Percentiles rank a stretch among this genome's conserved stretches.
Conservation (phyloP, 768 basidiomycete species). For the Krasilnikovozyma curviuscula region DNA sequence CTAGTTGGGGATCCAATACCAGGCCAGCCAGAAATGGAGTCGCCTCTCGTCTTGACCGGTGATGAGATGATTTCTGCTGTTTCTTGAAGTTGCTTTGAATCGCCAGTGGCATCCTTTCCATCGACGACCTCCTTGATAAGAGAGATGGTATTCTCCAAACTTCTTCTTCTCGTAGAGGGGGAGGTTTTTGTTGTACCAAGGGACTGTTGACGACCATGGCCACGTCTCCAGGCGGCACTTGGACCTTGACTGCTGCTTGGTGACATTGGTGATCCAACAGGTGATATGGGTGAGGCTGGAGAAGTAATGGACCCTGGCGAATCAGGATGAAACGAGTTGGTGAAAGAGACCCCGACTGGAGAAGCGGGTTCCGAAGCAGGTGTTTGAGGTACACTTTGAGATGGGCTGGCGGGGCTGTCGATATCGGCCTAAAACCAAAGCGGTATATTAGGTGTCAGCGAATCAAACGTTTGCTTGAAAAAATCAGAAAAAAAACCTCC, state of each 20-base stretch:
- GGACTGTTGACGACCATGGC: constrained; percentile 53
- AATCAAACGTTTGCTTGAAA: constrained; percentile 20
- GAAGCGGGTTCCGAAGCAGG: not conserved
- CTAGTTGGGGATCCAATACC: too few species aligned
- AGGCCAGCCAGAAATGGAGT: too few species aligned
- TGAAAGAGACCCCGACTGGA: constrained; percentile 19
- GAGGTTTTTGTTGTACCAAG: constrained; percentile 88
- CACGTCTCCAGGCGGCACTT: constrained; percentile 41
- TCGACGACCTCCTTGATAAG: constrained; percentile 85
- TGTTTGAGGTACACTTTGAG: not conserved
- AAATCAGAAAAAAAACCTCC: constrained; percentile 44
- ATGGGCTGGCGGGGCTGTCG: constrained; percentile 1
- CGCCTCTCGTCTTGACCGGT: not conserved
- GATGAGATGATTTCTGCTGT: constrained; percentile 20
- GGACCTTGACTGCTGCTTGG: constrained; percentile 12
- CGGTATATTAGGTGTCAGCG: constrained; percentile 21
- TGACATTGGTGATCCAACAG: constrained; percentile 13
- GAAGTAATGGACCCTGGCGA: constrained; percentile 31
- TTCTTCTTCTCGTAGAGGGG: constrained; percentile 75
- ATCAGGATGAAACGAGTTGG: constrained; percentile 11
- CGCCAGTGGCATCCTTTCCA: constrained; percentile 35
- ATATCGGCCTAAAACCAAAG: constrained; percentile 3
- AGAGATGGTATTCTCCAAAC: constrained; percentile 85
- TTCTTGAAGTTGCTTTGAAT: constrained; percentile 16
- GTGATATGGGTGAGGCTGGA: constrained; percentile 21